A percentile compares a stretch with the other conserved stretches of the same genome.
These are phyloP conservation scores for Lophium mytilinum DNA, from an alignment of 495 filamentous ascomycete genomes.

Conservation along the genomic window DNA sequence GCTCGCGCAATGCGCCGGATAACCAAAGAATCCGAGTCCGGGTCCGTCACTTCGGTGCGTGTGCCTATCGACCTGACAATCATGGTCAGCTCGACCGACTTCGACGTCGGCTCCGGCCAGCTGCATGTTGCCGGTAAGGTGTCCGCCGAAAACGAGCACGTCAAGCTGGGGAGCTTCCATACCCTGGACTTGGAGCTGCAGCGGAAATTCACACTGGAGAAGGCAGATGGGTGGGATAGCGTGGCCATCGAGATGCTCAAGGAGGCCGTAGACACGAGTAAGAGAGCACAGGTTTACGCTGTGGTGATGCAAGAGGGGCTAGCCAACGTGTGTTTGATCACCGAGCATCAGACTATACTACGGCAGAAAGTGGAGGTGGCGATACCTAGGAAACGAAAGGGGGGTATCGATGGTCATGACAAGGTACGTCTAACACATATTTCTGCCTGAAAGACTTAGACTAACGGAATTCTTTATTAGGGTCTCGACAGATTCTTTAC, in stretches of 20 bases:
- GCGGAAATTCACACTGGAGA: slow-evolving; percentile 77
- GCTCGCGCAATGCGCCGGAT: slow-evolving; percentile 77
- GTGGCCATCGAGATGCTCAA: slow-evolving; percentile 70
- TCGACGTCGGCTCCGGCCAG: slow-evolving; percentile 74
- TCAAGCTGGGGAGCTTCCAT: slow-evolving; percentile 77
- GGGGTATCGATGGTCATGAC: slow-evolving; percentile 32
- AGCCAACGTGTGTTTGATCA: slow-evolving; percentile 89
- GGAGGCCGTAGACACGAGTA: slow-evolving; percentile 67
- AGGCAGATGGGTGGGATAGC: slow-evolving; percentile 77
- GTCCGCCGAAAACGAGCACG: slow-evolving; percentile 72
- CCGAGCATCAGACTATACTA: slow-evolving; percentile 80
- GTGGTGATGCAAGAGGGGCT: slow-evolving; percentile 92
- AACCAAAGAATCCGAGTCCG: slow-evolving; percentile 55
- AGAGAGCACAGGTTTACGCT: slow-evolving; percentile 67
- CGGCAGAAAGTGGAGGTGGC: slow-evolving; percentile 78
- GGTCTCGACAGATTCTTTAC: slow-evolving; percentile 75
- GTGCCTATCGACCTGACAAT: slow-evolving; percentile 75
- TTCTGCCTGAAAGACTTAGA: slow-evolving; percentile 40
- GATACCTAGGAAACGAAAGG: slow-evolving; percentile 62
- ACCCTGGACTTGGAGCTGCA: slow-evolving; percentile 86
- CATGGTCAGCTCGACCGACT: slow-evolving; percentile 75
- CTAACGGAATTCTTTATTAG: slow-evolving; percentile 38
- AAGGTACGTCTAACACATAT: slow-evolving; percentile 9
- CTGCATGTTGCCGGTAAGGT: slow-evolving; percentile 82
- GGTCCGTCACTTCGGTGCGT: slow-evolving; percentile 63